These are phyloP conservation scores for Mesembryanthemum crystallinum DNA, from an alignment of 148 eudicot species.

Conservation along the genomic window DNA sequence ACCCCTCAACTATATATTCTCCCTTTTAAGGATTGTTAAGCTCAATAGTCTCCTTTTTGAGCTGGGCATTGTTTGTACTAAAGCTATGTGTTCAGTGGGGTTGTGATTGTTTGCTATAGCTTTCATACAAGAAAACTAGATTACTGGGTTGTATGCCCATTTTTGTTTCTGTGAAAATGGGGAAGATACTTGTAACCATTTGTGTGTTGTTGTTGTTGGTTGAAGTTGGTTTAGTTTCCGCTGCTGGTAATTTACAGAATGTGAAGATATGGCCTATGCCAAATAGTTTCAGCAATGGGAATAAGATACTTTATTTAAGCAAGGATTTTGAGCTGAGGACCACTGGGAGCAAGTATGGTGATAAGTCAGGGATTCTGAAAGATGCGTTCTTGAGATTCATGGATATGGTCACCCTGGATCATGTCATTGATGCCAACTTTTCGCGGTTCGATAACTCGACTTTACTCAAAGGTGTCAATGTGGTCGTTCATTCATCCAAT, in stretches of 20 bases:
- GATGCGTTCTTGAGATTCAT: conserved; percentile 57
- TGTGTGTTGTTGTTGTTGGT: conserved; percentile 31
- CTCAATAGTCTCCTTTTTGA: background rate
- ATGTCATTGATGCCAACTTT: conserved; percentile 51
- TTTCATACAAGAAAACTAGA: background rate
- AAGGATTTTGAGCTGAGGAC: conserved; percentile 55
- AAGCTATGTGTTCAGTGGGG: background rate
- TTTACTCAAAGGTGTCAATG: conserved; percentile 62
- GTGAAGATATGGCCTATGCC: conserved; percentile 96
- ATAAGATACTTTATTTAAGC: conserved; percentile 38
- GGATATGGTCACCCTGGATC: conserved; percentile 43
- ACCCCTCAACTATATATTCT: background rate
- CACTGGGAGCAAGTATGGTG: conserved; percentile 58
- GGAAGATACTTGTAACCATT: conserved; percentile 29
- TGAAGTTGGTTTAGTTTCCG: conserved; percentile 32
- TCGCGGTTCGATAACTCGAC: conserved; percentile 34
- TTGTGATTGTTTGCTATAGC: conserved; percentile 14
- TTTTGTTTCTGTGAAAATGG: conserved; percentile 32
- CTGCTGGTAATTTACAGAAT: conserved; percentile 30
- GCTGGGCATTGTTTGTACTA: conserved; percentile 4
- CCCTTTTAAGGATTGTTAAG: background rate
- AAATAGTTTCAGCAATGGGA: conserved; percentile 43
- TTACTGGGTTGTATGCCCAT: conserved; percentile 1
- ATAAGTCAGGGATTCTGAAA: conserved; percentile 54
- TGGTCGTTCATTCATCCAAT: conserved; percentile 50